phyloP scores from a whole-genome alignment of 2,329 filamentous ascomycete genomes.

The Passalora sequoiae region DNA sequence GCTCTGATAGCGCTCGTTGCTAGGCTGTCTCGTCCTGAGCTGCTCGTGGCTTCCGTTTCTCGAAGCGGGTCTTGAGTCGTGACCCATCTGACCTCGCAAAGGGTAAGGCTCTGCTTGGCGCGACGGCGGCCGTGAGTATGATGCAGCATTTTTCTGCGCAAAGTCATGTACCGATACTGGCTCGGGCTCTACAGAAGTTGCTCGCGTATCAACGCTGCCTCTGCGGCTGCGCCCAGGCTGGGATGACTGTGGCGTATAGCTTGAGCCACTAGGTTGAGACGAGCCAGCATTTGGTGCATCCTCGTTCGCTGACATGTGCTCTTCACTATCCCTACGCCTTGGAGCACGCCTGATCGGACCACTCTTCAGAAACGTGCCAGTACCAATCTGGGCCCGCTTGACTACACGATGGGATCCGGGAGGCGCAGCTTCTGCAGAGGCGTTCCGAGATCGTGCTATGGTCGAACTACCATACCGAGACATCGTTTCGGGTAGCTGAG shows the following conservation, averaged over 20 bases:
- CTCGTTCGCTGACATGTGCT: slow-evolving; percentile 39
- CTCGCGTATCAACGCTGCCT: slow-evolving; percentile 30
- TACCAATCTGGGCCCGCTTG: slow-evolving; percentile 68
- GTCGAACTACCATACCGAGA: slow-evolving; percentile 41
- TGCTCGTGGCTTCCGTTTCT: slow-evolving; percentile 28
- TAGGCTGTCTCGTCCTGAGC: slow-evolving; percentile 28
- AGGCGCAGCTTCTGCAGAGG: slow-evolving; percentile 55
- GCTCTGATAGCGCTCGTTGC: slow-evolving; percentile 26
- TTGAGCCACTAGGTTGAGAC: slow-evolving; percentile 26
- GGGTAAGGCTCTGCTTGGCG: slow-evolving; percentile 25
- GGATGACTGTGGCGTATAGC: slow-evolving; percentile 26
- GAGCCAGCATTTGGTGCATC: slow-evolving; percentile 28
- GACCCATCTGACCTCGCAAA: slow-evolving; percentile 26
- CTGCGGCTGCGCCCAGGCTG: slow-evolving; percentile 27
- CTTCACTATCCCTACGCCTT: slow-evolving; percentile 53
- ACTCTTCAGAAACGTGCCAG: slow-evolving; percentile 72
- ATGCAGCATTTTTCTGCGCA: slow-evolving; percentile 24
- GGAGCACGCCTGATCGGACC: slow-evolving; percentile 65
- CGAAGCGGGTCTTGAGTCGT: slow-evolving; percentile 28
- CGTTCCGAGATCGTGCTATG: slow-evolving; percentile 45
- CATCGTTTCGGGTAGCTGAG: slow-evolving; percentile 47
- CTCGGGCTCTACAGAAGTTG: slow-evolving; percentile 32
- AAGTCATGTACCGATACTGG: slow-evolving; percentile 35
- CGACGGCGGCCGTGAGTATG: slow-evolving; percentile 24
- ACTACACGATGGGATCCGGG: slow-evolving; percentile 73